A percentile compares a stretch with the other conserved stretches of the same genome.
Conservation (phyloP, 768 basidiomycete species). For the Auriscalpium vulgare region DNA sequence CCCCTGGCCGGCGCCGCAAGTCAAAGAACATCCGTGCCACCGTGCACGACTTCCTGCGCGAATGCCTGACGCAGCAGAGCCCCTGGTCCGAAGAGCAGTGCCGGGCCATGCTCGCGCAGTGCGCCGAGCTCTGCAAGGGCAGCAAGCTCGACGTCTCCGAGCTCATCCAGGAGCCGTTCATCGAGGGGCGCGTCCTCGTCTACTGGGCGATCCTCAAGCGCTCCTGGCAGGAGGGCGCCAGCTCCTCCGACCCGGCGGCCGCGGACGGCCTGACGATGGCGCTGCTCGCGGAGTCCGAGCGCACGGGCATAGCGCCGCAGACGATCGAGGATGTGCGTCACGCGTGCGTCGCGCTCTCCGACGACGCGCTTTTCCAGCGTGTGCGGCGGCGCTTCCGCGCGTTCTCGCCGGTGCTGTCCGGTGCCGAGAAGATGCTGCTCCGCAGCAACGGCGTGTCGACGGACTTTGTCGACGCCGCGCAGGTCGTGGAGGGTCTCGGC, state of each 20-base stretch:
- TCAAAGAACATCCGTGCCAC: constrained; percentile 12
- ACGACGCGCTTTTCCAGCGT: constrained; percentile 53
- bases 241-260: not conserved
- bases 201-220: constrained; percentile 72
- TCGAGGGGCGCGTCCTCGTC: constrained; percentile 58
- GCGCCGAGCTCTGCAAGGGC: constrained; percentile 48
- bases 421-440: constrained; percentile 41
- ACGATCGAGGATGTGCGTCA: constrained; percentile 55
- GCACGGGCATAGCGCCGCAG: constrained; percentile 28
- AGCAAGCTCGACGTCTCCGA: constrained; percentile 41
- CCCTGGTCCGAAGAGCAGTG: constrained; percentile 21
- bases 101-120: constrained; percentile 44
- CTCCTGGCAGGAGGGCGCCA: constrained; percentile 19
- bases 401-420: constrained; percentile 40
- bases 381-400: constrained; percentile 40
- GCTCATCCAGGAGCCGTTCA: constrained; percentile 46
- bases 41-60: constrained; percentile 10
- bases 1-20: not conserved
- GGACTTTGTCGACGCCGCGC: constrained; percentile 36
- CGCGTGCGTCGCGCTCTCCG: constrained; percentile 57
- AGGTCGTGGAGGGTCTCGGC: constrained; percentile 41
- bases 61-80: constrained; percentile 28
- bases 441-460: constrained; percentile 6
- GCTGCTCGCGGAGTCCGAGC: constrained; percentile 40
- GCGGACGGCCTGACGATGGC: constrained; percentile 31